Percentiles rank a stretch among this genome's conserved stretches.
phyloP scores from a whole-genome alignment of 2,329 filamentous ascomycete species.

The Penicillium concentricum region DNA sequence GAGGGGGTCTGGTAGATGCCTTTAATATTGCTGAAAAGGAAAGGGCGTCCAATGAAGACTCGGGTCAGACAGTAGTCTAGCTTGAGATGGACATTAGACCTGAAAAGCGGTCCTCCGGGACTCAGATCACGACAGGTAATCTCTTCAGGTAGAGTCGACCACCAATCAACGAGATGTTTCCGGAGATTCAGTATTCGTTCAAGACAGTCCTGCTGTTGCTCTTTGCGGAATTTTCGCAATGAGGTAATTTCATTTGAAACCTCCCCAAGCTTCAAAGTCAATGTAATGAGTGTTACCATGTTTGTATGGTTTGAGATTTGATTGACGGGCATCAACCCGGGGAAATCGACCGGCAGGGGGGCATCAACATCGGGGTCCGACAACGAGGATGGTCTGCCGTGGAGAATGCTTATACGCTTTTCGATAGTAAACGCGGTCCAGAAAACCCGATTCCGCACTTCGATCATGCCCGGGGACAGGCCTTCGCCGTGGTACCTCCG shows the following conservation, averaged over 20 bases:
- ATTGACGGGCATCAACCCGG: slow-evolving; percentile 43
- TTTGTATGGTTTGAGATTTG: slow-evolving; percentile 48
- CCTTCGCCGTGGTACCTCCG: slow-evolving; percentile 51
- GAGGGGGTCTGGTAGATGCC: slow-evolving; percentile 25
- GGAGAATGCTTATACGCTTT: slow-evolving; percentile 57
- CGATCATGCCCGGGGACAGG: slow-evolving; percentile 50
- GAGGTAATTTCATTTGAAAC: slow-evolving; percentile 43
- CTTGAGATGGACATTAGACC: slow-evolving; percentile 52
- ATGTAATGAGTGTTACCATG: slow-evolving; percentile 49
- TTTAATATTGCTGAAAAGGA: slow-evolving; percentile 48
- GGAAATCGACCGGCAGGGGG: slow-evolving; percentile 50
- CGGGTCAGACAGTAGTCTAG: slow-evolving; percentile 55
- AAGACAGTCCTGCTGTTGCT: slow-evolving; percentile 42
- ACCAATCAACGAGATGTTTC: slow-evolving; percentile 45
- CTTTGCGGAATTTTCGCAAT: slow-evolving; percentile 40
- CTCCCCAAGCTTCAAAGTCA: slow-evolving; percentile 43
- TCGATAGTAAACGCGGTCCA: slow-evolving; percentile 60
- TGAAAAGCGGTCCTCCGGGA: slow-evolving; percentile 43
- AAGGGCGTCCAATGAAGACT: slow-evolving; percentile 56
- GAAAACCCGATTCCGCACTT: slow-evolving; percentile 57
- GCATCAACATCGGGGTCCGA: slow-evolving; percentile 55
- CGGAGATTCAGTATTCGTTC: slow-evolving; percentile 40
- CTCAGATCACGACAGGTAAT: slow-evolving; percentile 44
- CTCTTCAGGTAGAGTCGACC: slow-evolving; percentile 40
- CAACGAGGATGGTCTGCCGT: slow-evolving; percentile 57